Percentiles rank a stretch among this genome's conserved stretches.
These are phyloP conservation scores for Pulicaria dysenterica DNA, from an alignment of 129 eudicot species.

Conservation along the genomic window DNA sequence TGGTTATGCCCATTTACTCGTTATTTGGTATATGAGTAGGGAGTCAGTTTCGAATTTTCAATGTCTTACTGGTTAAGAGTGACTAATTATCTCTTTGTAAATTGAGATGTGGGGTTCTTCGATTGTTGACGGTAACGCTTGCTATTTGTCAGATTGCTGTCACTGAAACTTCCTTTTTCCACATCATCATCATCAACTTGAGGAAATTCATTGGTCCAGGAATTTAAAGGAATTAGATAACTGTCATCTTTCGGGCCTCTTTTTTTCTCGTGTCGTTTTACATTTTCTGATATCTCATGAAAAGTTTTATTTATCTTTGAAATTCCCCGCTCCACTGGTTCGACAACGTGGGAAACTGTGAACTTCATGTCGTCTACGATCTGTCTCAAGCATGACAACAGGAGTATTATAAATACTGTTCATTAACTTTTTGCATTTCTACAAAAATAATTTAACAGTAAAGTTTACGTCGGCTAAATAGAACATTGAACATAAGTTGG, in stretches of 20 bases:
- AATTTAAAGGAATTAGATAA: conserved; percentile 63
- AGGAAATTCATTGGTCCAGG: conserved; percentile 65
- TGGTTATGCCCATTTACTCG: conserved; percentile 2
- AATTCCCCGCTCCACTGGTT: conserved; percentile 90
- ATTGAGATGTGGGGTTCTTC: conserved; percentile 48
- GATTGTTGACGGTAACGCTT: conserved; percentile 47
- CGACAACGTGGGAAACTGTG: conserved; percentile 96
- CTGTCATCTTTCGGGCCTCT: conserved; percentile 82
- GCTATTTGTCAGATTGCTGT: conserved; percentile 57
- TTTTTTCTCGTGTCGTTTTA: conserved; percentile 61
- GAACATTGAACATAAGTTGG: too few species aligned
- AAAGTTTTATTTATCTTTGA: conserved; percentile 75
- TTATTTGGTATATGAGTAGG: not conserved
- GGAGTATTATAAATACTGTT: not conserved
- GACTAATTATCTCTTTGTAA: conserved; percentile 40
- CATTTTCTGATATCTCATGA: conserved; percentile 92
- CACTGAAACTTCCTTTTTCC: conserved; percentile 74
- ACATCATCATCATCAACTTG: conserved; percentile 52
- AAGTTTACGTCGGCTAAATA: too few species aligned
- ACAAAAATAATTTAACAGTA: too few species aligned
- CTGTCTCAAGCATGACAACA: conserved; percentile 33
- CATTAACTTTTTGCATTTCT: too few species aligned
- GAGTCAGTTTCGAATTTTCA: not conserved
- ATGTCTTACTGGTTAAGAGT: conserved; percentile 25
- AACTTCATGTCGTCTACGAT: conserved; percentile 97